phyloP scores from a whole-genome alignment of 1,139 yeast genomes.

The Magnusiomyces ingens region DNA sequence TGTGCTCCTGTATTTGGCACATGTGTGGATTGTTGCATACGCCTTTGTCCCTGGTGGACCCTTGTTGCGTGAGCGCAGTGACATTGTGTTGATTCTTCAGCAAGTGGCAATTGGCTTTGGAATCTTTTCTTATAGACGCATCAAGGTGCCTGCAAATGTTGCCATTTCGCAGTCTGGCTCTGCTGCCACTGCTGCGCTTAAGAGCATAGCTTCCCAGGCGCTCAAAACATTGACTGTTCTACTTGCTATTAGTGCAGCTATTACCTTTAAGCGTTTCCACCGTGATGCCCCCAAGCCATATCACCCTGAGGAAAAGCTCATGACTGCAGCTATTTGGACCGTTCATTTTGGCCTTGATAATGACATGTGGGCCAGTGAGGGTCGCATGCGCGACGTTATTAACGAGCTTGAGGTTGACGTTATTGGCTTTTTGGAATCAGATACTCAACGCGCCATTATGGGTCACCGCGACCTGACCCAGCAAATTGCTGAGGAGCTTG shows the following conservation, averaged over 20 bases:
- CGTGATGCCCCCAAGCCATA: constrained; percentile 58
- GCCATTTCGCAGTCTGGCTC: constrained; percentile 18
- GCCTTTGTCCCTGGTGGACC: constrained; percentile 97
- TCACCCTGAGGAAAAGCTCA: constrained; percentile 65
- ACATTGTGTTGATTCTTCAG: constrained; percentile 54
- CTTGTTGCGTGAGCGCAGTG: constrained; percentile 79
- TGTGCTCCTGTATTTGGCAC: constrained; percentile 59
- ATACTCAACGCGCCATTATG: constrained; percentile 88
- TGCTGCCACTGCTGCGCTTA: constrained; percentile 21
- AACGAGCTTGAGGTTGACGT: constrained; percentile 84
- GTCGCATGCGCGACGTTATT: constrained; percentile 77
- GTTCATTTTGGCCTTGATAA: constrained; percentile 94
- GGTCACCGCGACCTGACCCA: constrained; percentile 94
- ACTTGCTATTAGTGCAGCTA: constrained; percentile 33
- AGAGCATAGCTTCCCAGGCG: constrained; percentile 26
- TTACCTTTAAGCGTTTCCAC: constrained; percentile 56
- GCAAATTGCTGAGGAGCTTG: constrained; percentile 83
- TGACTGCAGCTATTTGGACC: constrained; percentile 98
- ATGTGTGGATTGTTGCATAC: constrained; percentile 96
- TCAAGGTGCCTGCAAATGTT: constrained; percentile 19
- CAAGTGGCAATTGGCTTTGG: constrained; percentile 41
- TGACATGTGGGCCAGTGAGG: constrained; percentile 97
- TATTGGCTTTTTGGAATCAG: constrained; percentile 84
- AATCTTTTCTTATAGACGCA: constrained; percentile 24
- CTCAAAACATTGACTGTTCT: constrained; percentile 25